Conservation (phyloP, 129 eudicot species). For the Sambucus nigra region DNA sequence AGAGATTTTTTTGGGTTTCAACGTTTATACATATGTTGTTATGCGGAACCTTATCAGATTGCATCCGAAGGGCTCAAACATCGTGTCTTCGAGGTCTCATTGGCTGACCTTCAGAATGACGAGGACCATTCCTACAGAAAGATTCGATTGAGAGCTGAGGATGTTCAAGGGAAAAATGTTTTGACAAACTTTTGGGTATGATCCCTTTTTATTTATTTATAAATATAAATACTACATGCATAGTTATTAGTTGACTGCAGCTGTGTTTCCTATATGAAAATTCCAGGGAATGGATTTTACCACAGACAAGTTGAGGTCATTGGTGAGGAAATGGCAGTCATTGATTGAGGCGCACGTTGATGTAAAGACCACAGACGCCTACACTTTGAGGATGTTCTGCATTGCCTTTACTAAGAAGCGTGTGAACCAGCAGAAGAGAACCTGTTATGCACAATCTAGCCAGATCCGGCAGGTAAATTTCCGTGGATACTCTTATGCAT, state of each 20-base stretch:
- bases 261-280: background rate
- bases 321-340: slow-evolving; percentile 53
- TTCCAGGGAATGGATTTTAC: slow-evolving; percentile 45
- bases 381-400: slow-evolving; percentile 31
- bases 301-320: slow-evolving; percentile 38
- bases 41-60: no score
- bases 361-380: no score
- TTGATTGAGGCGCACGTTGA: no score
- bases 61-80: slow-evolving; percentile 57
- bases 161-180: slow-evolving; percentile 53
- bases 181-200: slow-evolving; percentile 53
- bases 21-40: background rate
- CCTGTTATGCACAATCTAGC: slow-evolving; percentile 41
- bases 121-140: slow-evolving; percentile 54
- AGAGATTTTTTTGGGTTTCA: background rate
- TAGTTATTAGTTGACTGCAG: background rate
- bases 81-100: slow-evolving; percentile 41
- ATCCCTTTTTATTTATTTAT: background rate
- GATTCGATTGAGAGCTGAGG: no score
- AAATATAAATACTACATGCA: no score
- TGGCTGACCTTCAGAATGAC: slow-evolving; percentile 53
- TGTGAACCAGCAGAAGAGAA: slow-evolving; percentile 32
- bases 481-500: slow-evolving; percentile 13
- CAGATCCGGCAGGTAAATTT: slow-evolving; percentile 37
- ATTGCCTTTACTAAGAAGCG: slow-evolving; percentile 31